phyloP scores from a whole-genome alignment of 2,329 filamentous ascomycete genomes.

The Pseudohalonectria lignicola region DNA sequence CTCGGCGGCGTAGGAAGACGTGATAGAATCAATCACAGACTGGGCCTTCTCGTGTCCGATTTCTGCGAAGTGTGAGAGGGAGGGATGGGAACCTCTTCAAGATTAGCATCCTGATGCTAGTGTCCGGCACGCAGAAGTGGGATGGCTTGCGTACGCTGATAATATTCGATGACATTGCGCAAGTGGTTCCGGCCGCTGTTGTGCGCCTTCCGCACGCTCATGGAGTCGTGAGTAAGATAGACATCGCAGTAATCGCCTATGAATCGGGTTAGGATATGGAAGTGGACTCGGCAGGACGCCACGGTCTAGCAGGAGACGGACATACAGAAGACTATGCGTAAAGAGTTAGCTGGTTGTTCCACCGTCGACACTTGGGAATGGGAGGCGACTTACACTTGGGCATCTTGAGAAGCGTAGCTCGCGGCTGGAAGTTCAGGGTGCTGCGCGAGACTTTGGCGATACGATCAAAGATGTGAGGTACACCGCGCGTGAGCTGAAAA shows the following conservation, averaged over 20 bases:
- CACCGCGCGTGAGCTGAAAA: no score
- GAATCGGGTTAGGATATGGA: constrained; percentile 1
- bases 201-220: constrained; percentile 98
- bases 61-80: constrained; percentile 39
- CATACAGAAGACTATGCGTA: constrained; percentile 31
- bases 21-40: constrained; percentile 96
- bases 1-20: constrained; percentile 87
- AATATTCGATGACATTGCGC: constrained; percentile 96
- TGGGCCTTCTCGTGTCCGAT: constrained; percentile 98
- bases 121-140: no score
- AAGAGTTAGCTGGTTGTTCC: constrained; percentile 30
- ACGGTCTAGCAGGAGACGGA: constrained; percentile 26
- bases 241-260: constrained; percentile 96
- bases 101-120: no score
- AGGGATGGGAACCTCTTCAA: no score
- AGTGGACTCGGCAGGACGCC: constrained; percentile 9
- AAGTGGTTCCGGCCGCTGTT: constrained; percentile 95
- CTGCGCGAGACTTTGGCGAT: not conserved
- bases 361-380: not conserved
- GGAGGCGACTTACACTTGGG: constrained; percentile 64
- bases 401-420: no score
- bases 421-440: not conserved
- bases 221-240: constrained; percentile 98
- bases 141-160: constrained; percentile 85
- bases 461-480: no score